Base-by-base conservation (phyloP, 371 early-diverging fungal genomes). In the Lichtheimia ornata region DNA sequence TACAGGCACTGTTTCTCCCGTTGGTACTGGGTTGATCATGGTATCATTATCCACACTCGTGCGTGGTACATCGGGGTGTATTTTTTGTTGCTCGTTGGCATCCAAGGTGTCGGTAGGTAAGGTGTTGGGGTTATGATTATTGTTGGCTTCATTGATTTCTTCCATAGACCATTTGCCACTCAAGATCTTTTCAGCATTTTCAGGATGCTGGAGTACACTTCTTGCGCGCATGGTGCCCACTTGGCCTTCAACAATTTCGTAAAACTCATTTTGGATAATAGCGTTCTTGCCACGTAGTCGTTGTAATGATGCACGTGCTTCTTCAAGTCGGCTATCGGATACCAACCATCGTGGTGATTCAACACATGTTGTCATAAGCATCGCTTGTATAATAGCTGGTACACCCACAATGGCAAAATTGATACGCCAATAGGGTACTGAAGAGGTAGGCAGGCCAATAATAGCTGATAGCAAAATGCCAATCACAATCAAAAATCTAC, bases 311-410 rank as follows among this genome's bases (percentile, higher is more conserved):
- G 61, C 51, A 5, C 70, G 70, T 5, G 87, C 89, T 67, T 88
- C 86, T 22, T 83, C 77, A 0, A 81, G 62, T 6, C 69, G 69
- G 40, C 74, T 70, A 58, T 79, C 72, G 25, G 85, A 85, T 11
- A 89, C 71, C 25, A 90, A 70, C 68, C 88, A 90, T 22, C 83
- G 77, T 24, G 92, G 95, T 12, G 90, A 84, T 62, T 95, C 94
- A 42, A 88, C 86, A 59, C 90, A 84, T 27, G 86, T 81, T 0
- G 83, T 76, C 67, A 94, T 73, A 59, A 93, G 64, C 6, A 86
- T 58, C 44, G 84, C 73, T 66, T 95, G 93, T 11, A 86, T 49
- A 15, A 89, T 51, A 2, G 89, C 84, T 14, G 93, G 88, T 41
- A 91, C 73, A 15, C 79, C 85, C 13, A 84, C 85, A 61, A 87